Base-by-base conservation (phyloP, 176 grass and related monocot species). In the Oryza longistaminata region DNA sequence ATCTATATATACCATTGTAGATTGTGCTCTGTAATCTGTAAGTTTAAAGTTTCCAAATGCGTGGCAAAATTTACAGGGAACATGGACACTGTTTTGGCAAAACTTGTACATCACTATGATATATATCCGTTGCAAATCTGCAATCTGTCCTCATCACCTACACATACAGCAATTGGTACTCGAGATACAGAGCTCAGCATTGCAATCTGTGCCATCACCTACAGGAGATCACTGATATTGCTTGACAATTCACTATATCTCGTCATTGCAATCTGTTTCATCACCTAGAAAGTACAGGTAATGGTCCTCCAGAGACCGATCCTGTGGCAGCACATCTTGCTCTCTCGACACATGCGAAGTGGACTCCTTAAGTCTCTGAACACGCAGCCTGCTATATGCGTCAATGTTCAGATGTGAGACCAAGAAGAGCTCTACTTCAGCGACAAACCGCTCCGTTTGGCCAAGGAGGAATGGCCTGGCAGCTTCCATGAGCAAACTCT, bases 381-480 rank as follows among this genome's bases (percentile, higher is more conserved):
- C 13, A 12, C 92, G 89, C 65, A 82, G 27, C 76, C 84, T 94
- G 74, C 83, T 87, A 65, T 98, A 98, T 0, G 96, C 90, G 83
- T 93, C 85, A 7, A 98, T 89, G 65, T 98, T 98, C 75, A 82
- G 82, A 67, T 92, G 88, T 4, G 93, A 98, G 21, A 67, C 84
- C 52, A 98, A 77, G 77, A 98, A 98, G 64, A 92, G 78, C 83
- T 95, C 96, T 35, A 95, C 79, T 75, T 98, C 93, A 10, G 76
- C 14, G 15, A 94, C 71, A 29, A 98, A 98, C 7, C 88, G 73
- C 7, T 82, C 83, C 2, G 93, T 92, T 79, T 67, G 82, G 12
- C 86, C 85, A 7, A 85, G 87, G 19, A 95, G 89, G 89, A 98
- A 98, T 2, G 91, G 96, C 78, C 66, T 87, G 29, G 96, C 87